These are phyloP conservation scores for Candida frijolesensis DNA, from an alignment of 1,139 yeast species.

Conservation along the genomic window DNA sequence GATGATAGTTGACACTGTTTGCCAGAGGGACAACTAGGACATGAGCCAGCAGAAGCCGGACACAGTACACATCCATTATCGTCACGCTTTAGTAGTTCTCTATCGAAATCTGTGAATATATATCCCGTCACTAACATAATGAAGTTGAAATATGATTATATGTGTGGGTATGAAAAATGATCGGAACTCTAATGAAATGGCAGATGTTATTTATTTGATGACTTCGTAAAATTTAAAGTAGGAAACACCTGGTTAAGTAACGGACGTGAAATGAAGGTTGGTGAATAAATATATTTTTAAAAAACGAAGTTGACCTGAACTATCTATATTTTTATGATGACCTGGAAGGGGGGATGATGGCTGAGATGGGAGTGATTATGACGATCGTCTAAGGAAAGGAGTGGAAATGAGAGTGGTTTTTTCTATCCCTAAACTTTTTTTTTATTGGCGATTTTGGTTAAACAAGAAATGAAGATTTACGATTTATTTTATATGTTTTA, in stretches of 20 bases:
- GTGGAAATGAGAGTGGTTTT: not conserved
- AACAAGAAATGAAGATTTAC: not conserved
- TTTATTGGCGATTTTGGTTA: not conserved
- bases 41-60: constrained; percentile 33
- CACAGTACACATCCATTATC: constrained; percentile 54
- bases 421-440: not conserved
- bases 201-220: not conserved
- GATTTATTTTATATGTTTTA: not conserved
- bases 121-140: constrained; percentile 3
- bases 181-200: not conserved
- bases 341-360: no score
- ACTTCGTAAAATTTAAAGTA: no score
- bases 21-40: constrained; percentile 58
- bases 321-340: no score
- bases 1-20: constrained; percentile 55
- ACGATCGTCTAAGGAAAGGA: not conserved
- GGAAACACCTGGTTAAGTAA: not conserved
- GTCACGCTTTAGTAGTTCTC: constrained; percentile 17
- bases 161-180: not conserved
- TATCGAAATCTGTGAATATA: constrained; percentile 3
- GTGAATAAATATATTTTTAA: no score
- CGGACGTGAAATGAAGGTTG: no score
- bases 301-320: no score
- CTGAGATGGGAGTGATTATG: no score
- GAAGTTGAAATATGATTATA: not conserved